Base-by-base conservation (phyloP, 768 basidiomycete genomes). In the Podaxis carcinomalis region DNA sequence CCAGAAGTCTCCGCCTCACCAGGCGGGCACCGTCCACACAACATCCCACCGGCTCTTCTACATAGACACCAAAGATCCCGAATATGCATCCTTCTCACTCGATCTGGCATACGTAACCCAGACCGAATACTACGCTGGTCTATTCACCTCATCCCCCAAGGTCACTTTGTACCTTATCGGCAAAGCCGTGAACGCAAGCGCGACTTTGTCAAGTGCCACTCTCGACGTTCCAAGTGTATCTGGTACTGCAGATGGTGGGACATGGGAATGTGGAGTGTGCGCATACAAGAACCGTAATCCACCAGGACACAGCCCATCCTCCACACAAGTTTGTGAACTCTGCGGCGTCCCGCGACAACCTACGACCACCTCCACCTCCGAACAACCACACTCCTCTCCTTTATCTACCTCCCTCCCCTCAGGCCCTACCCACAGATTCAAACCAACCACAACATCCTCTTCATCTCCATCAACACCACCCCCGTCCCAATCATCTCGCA, bases 211-310 rank as follows among this genome's bases (percentile, higher is more conserved):
- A n/a, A 14, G 23, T 14, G 35, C 42, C 27, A 7, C 58, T 25
- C 42, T 54, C 25, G 44, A 44, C 42, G 19, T 47, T 11, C 35
- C 21, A 5, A 46, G 95, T 3, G 78, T 93, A 32, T 75, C 82
- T 65, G 59, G 66, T 21, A 68, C 63, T 58, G 63, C 68, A 46
- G 65, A 63, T 62, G 64, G 61, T 61, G 67, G 66, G 65, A 62
- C 56, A 62, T 95, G 93, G 94, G 81, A 88, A 69, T 98, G 95
- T 67, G 83, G 85, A 40, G 88, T 98, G n/a, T 98, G 95, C 72
- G 90, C 83, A 32, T 89, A 87, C 35, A 61, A 54, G 47, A 61
- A 61, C 68, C 83, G 83, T 32, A 97, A 96, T 72, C 83, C 89
- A 2, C 87, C 89, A 35, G 89, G 89, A 1, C 77, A 86, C 36